Conservation (phyloP, 768 basidiomycete species). For the Psilocybe subaeruginosa region DNA sequence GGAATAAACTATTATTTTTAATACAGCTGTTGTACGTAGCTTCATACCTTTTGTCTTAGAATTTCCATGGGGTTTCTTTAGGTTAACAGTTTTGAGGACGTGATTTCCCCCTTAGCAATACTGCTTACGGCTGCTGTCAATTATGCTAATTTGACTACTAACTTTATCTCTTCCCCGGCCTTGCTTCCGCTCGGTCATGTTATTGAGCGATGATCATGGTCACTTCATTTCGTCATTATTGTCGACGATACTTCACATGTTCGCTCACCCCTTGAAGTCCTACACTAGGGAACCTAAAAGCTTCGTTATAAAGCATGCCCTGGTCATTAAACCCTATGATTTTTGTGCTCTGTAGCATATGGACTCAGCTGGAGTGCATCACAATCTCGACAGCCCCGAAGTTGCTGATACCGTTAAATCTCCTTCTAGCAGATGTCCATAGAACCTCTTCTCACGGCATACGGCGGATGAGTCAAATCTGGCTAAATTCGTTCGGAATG, state of each 20-base stretch:
- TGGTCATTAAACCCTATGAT: neutral
- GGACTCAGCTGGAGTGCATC: neutral
- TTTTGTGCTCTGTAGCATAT: neutral
- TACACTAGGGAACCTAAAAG: neutral
- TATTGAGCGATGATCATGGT: neutral
- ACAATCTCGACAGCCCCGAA: neutral
- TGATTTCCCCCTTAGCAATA: neutral
- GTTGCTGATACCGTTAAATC: neutral
- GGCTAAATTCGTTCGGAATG: neutral
- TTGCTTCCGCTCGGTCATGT: too few relatives aligned
- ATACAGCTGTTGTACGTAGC: neutral
- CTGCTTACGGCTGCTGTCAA: neutral
- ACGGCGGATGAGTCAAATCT: neutral
- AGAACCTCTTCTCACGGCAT: neutral
- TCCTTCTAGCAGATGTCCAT: neutral
- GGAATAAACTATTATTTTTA: conserved; percentile 20
- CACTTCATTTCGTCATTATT: neutral
- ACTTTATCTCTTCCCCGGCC: too few relatives aligned
- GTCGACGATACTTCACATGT: too few relatives aligned
- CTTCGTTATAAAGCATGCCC: neutral
- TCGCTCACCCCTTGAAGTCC: neutral
- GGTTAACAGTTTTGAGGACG: neutral
- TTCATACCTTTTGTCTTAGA: neutral
- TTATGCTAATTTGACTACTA: too few relatives aligned
- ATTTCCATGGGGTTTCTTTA: neutral